Conservation (phyloP, 2,329 filamentous ascomycete genomes). For the Epichloe scottii region DNA sequence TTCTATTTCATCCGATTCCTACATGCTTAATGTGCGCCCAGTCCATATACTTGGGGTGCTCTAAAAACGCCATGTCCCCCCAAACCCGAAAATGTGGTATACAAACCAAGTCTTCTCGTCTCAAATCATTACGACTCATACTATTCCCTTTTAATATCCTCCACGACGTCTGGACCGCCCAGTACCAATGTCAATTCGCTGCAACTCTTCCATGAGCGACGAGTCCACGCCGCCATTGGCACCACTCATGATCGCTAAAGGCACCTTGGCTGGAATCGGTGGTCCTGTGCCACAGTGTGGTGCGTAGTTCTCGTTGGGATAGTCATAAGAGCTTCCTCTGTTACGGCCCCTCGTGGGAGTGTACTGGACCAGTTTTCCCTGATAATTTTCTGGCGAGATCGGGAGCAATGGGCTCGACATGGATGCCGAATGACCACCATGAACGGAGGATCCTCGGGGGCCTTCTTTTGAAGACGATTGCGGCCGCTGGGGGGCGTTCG, state of each 20-base stretch:
- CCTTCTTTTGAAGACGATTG: conserved; percentile 54
- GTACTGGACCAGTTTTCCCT: conserved; percentile 28
- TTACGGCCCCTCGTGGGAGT: conserved; percentile 23
- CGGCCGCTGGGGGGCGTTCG: conserved; percentile 30
- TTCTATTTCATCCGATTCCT: background rate
- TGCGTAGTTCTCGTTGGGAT: conserved; percentile 38
- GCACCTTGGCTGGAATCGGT: conserved; percentile 59
- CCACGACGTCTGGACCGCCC: conserved; percentile 42
- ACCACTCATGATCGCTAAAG: conserved; percentile 37
- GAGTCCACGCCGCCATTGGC: conserved; percentile 31
- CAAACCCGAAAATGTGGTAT: background rate
- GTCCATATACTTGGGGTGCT: background rate
- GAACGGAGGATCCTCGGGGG: conserved; percentile 29
- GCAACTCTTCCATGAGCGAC: conserved; percentile 60
- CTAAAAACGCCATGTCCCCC: conserved; percentile 8
- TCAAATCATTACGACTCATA: background rate
- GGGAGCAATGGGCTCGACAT: conserved; percentile 39
- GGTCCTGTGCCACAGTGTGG: conserved; percentile 32
- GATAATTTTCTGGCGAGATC: conserved; percentile 37
- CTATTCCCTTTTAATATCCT: conserved; percentile 21
- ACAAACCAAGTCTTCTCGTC: conserved; percentile 7
- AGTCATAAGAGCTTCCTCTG: conserved; percentile 40
- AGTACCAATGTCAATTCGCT: conserved; percentile 51
- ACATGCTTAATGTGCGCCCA: background rate
- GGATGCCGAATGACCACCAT: conserved; percentile 22